Percentiles rank a stretch among this genome's conserved stretches.
These are phyloP conservation scores for Pichia californica DNA, from an alignment of 805 yeast species.

Conservation along the genomic window DNA sequence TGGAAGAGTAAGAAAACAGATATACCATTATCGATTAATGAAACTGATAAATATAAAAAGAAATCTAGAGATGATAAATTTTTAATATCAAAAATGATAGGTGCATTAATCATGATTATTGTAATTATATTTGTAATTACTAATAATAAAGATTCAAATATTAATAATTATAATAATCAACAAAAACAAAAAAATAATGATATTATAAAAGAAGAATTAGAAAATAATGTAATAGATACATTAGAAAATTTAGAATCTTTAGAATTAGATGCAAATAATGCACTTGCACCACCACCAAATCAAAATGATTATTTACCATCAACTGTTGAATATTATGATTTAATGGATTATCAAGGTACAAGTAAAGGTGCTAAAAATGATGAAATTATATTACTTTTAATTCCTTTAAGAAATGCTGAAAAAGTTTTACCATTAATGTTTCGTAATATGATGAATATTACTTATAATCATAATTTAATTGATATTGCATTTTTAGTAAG, in stretches of 20 bases:
- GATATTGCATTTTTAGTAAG: constrained; percentile 78
- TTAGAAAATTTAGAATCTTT: not conserved
- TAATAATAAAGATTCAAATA: not conserved
- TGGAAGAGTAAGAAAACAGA: constrained; percentile 10
- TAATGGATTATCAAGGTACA: constrained; percentile 50
- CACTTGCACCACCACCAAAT: constrained; percentile 12
- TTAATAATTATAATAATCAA: not conserved
- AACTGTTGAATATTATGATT: constrained; percentile 44
- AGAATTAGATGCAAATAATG: constrained; percentile 5
- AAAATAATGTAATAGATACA: not conserved
- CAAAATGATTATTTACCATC: constrained; percentile 10
- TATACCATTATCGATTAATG: constrained; percentile 3
- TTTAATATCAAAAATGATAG: not conserved
- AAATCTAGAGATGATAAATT: constrained; percentile 1
- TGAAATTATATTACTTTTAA: constrained; percentile 61
- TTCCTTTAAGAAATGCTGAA: constrained; percentile 78
- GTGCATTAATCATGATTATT: not conserved
- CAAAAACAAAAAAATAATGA: not conserved
- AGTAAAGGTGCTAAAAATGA: constrained; percentile 42
- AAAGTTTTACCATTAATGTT: constrained; percentile 75
- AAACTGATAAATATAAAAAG: not conserved
- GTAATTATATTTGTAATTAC: not conserved
- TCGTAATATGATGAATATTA: constrained; percentile 77
- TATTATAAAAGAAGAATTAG: not conserved
- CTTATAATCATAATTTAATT: constrained; percentile 73